phyloP scores from a whole-genome alignment of 768 basidiomycete genomes.

The Trametes elegans region DNA sequence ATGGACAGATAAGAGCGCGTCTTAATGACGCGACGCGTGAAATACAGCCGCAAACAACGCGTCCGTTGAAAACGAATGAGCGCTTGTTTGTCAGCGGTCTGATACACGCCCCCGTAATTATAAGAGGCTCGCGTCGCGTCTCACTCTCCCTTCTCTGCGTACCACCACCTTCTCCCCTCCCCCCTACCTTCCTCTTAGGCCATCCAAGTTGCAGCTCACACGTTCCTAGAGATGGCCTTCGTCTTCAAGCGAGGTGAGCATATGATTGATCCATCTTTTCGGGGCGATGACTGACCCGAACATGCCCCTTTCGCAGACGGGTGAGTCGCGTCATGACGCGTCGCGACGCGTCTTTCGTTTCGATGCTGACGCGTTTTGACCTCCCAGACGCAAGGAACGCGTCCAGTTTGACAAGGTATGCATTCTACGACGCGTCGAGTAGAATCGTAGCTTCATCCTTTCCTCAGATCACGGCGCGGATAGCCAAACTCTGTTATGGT shows the following conservation, averaged over 20 bases:
- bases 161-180: constrained; percentile 27
- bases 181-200: constrained; percentile 8
- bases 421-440: constrained; percentile 12
- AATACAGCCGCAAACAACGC: constrained; percentile 23
- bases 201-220: constrained; percentile 1
- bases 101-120: constrained; percentile 20
- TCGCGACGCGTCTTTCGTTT: constrained; percentile 10
- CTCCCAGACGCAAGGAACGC: constrained; percentile 76
- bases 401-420: constrained; percentile 91
- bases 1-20: constrained; percentile 1
- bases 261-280: background rate
- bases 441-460: background rate
- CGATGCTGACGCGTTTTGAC: constrained; percentile 17
- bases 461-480: constrained; percentile 76
- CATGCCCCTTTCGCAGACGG: constrained; percentile 39
- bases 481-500: constrained; percentile 93
- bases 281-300: constrained; percentile 14
- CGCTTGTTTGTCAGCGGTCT: constrained; percentile 20
- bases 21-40: constrained; percentile 17
- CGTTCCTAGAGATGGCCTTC: constrained; percentile 39
- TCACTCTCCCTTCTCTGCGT: constrained; percentile 20
- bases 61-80: constrained; percentile 20
- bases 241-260: constrained; percentile 58
- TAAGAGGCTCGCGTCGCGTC: constrained; percentile 28
- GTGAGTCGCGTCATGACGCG: constrained; percentile 38